A percentile compares a stretch with the other conserved stretches of the same genome.
Conservation (phyloP, 2,329 filamentous ascomycete genomes). For the Ceratocystis alfenasii region DNA sequence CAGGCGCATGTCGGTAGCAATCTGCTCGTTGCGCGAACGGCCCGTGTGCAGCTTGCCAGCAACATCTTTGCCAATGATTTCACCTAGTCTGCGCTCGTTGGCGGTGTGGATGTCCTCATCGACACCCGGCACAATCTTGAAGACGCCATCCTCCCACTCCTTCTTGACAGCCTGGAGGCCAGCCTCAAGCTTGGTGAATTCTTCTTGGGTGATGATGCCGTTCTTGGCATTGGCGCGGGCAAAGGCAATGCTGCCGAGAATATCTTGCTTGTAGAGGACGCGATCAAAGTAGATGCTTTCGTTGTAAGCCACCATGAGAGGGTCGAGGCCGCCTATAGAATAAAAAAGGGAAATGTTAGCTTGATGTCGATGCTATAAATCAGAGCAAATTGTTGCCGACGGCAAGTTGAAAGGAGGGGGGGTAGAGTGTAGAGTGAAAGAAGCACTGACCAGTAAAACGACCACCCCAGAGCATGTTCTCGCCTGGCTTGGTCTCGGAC, state of each 20-base stretch:
- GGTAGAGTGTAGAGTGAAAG: background rate
- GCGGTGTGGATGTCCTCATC: constrained; percentile 57
- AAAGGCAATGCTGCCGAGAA: constrained; percentile 68
- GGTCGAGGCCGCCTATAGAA: constrained; percentile 59
- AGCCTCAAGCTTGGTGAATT: constrained; percentile 61
- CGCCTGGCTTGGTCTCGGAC: constrained; percentile 28
- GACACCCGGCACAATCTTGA: constrained; percentile 40
- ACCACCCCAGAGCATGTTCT: constrained; percentile 36
- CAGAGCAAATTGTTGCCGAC: constrained; percentile 5
- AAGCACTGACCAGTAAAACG: constrained; percentile 38
- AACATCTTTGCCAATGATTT: constrained; percentile 75
- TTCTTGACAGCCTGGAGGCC: constrained; percentile 49
- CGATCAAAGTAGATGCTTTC: constrained; percentile 69
- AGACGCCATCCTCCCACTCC: constrained; percentile 42
- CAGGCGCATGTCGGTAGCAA: constrained; percentile 79
- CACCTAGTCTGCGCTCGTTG: constrained; percentile 60
- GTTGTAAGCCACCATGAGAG: constrained; percentile 79
- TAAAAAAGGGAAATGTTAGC: background rate
- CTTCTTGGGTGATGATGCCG: constrained; percentile 58
- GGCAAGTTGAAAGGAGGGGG: constrained; percentile 16
- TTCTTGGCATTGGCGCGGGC: constrained; percentile 66
- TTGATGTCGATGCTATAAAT: background rate
- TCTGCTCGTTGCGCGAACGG: constrained; percentile 79
- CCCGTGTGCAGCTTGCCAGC: constrained; percentile 84
- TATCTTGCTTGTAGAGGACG: constrained; percentile 67